A percentile compares a stretch with the other conserved stretches of the same genome.
These are phyloP conservation scores for Boletus coccyginus DNA, from an alignment of 768 basidiomycete species.

Conservation along the genomic window DNA sequence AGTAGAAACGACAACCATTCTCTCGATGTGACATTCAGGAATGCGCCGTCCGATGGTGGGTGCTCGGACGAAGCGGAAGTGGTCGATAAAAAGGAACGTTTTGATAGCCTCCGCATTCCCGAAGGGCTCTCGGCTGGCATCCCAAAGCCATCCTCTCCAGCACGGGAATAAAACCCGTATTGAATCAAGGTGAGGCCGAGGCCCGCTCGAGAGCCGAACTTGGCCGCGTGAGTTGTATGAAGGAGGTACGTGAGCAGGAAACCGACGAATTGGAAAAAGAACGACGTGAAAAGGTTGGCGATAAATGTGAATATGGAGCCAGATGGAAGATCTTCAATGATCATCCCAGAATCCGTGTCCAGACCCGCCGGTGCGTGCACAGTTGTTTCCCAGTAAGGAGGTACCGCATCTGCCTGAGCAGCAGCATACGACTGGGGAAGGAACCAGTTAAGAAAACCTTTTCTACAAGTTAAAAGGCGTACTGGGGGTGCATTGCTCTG, in stretches of 20 bases:
- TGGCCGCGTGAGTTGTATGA: slow-evolving; percentile 88
- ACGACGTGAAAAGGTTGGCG: slow-evolving; percentile 79
- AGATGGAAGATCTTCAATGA: slow-evolving; percentile 89
- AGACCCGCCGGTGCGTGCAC: slow-evolving; percentile 71
- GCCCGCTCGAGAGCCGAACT: slow-evolving; percentile 90
- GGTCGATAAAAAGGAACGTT: slow-evolving; percentile 23
- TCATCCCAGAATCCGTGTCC: slow-evolving; percentile 58
- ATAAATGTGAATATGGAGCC: slow-evolving; percentile 74
- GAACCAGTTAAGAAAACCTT: not conserved
- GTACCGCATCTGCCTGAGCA: slow-evolving; percentile 87
- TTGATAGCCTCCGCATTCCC: slow-evolving; percentile 11
- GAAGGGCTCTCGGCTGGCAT: slow-evolving; percentile 15
- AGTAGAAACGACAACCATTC: slow-evolving; percentile 92
- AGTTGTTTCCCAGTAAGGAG: slow-evolving; percentile 96
- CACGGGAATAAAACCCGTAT: slow-evolving; percentile 75
- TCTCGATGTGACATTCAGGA: slow-evolving; percentile 49
- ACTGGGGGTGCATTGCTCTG: slow-evolving; percentile 88
- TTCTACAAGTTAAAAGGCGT: slow-evolving; percentile 29
- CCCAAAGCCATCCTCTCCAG: slow-evolving; percentile 31
- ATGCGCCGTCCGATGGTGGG: slow-evolving; percentile 6
- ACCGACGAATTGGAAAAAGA: slow-evolving; percentile 97
- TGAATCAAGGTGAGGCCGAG: slow-evolving; percentile 96
- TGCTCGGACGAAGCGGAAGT: slow-evolving; percentile 26
- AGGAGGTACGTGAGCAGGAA: slow-evolving; percentile 92
- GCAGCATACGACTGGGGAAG: slow-evolving; percentile 70